A percentile compares a stretch with the other conserved stretches of the same genome.
phyloP scores from a whole-genome alignment of 2,329 filamentous ascomycete species.

The Calonectria pauciramosa region DNA sequence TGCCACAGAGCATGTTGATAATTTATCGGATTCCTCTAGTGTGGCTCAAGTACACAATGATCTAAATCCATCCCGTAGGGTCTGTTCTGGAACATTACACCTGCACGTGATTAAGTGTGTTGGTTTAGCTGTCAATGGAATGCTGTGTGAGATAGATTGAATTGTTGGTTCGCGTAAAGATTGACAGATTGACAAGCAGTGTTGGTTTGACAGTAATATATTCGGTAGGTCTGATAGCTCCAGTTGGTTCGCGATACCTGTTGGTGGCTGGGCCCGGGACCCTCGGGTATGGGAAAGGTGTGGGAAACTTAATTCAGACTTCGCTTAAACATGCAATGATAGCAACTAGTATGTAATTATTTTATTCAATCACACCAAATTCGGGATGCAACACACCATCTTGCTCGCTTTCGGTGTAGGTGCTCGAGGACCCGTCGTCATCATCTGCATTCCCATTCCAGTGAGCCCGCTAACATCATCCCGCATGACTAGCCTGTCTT shows the following conservation, averaged over 20 bases:
- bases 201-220: neutral
- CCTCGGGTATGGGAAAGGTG: neutral
- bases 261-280: neutral
- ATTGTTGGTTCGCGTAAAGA: neutral
- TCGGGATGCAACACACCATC: constrained; percentile 5
- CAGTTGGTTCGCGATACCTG: neutral
- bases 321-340: neutral
- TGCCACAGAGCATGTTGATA: too few relatives aligned
- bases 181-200: neutral
- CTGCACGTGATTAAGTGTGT: neutral
- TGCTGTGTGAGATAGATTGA: neutral
- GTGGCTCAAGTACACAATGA: neutral
- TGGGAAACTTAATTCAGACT: neutral
- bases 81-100: neutral
- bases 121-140: neutral
- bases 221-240: neutral
- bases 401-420: neutral
- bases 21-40: neutral
- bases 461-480: neutral
- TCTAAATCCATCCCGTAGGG: neutral
- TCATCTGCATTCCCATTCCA: constrained; percentile 7
- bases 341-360: neutral
- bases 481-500: neutral
- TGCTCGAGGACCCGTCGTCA: neutral
- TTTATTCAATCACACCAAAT: neutral